phyloP scores from a whole-genome alignment of 352 stramenopile genomes.

The Phytopythium litorale region DNA sequence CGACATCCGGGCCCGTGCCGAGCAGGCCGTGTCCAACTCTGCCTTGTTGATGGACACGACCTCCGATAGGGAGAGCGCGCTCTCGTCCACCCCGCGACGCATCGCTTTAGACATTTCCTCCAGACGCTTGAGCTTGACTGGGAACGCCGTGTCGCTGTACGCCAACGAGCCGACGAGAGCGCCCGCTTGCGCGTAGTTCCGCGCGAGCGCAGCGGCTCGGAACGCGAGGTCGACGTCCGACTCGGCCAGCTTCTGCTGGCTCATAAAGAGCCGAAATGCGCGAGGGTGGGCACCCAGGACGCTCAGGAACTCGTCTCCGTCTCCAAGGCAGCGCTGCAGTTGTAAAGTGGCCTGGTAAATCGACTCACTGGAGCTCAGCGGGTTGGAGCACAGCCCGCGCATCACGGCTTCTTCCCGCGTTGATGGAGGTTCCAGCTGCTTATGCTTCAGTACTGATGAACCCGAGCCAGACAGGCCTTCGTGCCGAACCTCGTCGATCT shows the following conservation, averaged over 20 bases:
- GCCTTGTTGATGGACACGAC: constrained; percentile 9
- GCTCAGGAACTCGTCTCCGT: constrained; percentile 29
- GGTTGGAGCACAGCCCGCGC: constrained; percentile 35
- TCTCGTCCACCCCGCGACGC: constrained; percentile 11
- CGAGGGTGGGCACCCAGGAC: constrained; percentile 43
- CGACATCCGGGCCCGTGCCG: constrained; percentile 20
- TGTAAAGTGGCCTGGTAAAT: constrained; percentile 39
- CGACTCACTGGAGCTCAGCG: constrained; percentile 39
- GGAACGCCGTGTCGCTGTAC: constrained; percentile 39
- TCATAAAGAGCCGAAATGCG: constrained; percentile 32
- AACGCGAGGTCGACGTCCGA: constrained; percentile 29
- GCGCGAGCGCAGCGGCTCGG: constrained; percentile 17
- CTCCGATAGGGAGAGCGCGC: constrained; percentile 16
- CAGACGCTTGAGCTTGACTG: constrained; percentile 32
- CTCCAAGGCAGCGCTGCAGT: constrained; percentile 19
- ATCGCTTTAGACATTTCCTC: constrained; percentile 35
- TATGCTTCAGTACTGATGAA: no score
- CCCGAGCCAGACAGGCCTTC: no score
- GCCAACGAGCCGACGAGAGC: constrained; percentile 36
- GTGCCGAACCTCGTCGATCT: constrained; percentile 5
- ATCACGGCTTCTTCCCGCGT: constrained; percentile 38
- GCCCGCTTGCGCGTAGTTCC: constrained; percentile 30
- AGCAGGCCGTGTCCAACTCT: constrained; percentile 14
- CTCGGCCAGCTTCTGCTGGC: constrained; percentile 32
- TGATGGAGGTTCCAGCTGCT: constrained; percentile 1